Evolutionary conservation across 768 basidiomycete genomes (phyloP), one percentile per base, ranked within the genome.

Genomic region (Hypsizygus marmoreus): DNA sequence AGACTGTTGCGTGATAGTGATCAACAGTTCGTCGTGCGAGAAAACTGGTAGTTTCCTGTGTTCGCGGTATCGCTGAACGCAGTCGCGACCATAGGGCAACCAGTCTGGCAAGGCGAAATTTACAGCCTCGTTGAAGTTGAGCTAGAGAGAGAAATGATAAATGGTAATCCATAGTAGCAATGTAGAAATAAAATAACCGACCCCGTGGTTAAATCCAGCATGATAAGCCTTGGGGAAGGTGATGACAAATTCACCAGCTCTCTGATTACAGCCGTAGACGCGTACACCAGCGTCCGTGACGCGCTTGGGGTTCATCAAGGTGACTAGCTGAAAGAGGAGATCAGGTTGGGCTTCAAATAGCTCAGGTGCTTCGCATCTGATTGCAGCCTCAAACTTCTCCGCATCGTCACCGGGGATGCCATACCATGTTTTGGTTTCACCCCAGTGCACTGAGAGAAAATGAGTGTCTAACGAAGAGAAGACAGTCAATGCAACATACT

Each of bases 371-470:
- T 97, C 95, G 43, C 79, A 78, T 68, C 86, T 87, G 66, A 99
- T 97, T 19, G 95, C 95, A 22, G 88, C 85, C 68, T 99, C 97
- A 60, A 99, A 97, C 65, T 91, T 91, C 55, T 91, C 91, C 20
- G 95, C 94, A 57, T 97, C 91, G 39, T 83, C 81, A n/a, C 90
- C 95, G 6, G 97, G 95, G 32, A 98, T 88, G 39, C 95, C 95
- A 67, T 99, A 99, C 97, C 97, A 99, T 0, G 95, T 99, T 75
- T 99, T 99, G 25, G 95, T 95, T 64, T 97, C 95, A 22, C 97
- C 97, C 91, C 93, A 97, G 64, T 97, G 94, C 88, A 95, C 93
- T 95, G 53, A 23, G 36, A 54, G 26, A 32, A 39, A 47, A 44
- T n/a, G 42, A 40, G 8, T 40, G n/a, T n/a, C n/a, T n/a, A n/a